Base-by-base conservation (phyloP, 2,329 filamentous ascomycete species). In the Xylaria sp. region DNA sequence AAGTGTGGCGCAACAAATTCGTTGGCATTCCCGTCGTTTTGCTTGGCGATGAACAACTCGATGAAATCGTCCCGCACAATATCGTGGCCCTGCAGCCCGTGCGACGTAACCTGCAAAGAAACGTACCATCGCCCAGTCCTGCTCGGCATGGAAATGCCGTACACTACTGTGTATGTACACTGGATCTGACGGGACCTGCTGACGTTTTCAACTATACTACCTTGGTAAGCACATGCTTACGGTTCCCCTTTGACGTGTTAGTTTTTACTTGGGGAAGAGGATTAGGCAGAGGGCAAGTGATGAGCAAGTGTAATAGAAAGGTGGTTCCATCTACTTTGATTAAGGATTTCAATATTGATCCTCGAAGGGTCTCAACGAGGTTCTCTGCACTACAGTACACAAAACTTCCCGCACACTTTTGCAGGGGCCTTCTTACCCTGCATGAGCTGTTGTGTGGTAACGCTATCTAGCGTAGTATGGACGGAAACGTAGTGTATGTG, bases 71-170 rank as follows among this genome's bases (percentile, higher is more conserved):
- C 23, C 65, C 53, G 35, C 59, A 27, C 27, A 12, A 54, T 48
- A 25, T 35, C 12, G 9, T 27, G 8, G 25, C 40, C 60, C 21
- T 59, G 53, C 60, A 55, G 65, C 57, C 32, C 18, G 37, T 44
- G 50, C 35, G 27, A 47, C 55, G n/a, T 48, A 48, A 57, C 44
- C 32, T 58, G 55, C 37, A 58, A 25, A 57, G 16, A 57, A 35
- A 44, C 40, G 40, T 44, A 44, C 37, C 37, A 44, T 58, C 12
- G 25, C 18, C 51, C 16, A 35, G 44, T 29, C 21, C 32, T 18
- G 25, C 18, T 64, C 55, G 68, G 68, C 60, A 69, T 61, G 44
- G 65, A 68, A 69, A 68, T 69, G 65, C 65, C 65, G 60, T 48
- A 1, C 21, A 27, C 23, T 55, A 25, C 35, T 42, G 16, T 44